Conservation (phyloP, 768 basidiomycete genomes). For the Dictyophora rubrovolvata region DNA sequence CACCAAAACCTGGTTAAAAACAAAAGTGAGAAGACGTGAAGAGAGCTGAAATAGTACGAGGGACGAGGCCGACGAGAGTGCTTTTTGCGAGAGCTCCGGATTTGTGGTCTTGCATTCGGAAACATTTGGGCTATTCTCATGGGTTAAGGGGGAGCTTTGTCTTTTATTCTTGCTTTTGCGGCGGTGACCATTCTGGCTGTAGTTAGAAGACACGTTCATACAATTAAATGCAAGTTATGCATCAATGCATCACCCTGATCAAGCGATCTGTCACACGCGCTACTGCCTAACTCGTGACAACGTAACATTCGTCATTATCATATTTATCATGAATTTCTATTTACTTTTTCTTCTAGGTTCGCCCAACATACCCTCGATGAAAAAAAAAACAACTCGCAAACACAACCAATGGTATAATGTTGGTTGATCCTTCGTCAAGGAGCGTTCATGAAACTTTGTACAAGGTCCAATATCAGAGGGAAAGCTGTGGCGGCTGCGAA, state of each 20-base stretch:
- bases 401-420: no score
- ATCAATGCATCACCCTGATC: no score
- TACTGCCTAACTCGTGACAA: no score
- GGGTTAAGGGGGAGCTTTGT: not conserved
- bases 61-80: slow-evolving; percentile 40
- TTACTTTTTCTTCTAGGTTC: no score
- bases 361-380: no score
- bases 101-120: not conserved
- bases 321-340: no score
- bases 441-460: not conserved
- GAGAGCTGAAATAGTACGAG: slow-evolving; percentile 81
- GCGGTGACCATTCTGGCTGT: not conserved
- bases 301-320: no score
- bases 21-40: slow-evolving; percentile 78
- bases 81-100: not conserved
- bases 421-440: not conserved
- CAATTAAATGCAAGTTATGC: no score
- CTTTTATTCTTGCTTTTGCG: not conserved
- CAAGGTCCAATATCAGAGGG: not conserved
- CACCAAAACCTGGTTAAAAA: slow-evolving; percentile 79
- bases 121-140: no score
- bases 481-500: not conserved
- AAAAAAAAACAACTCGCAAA: no score
- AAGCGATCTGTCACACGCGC: no score
- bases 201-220: no score